Conservation (phyloP, 331 rosid genomes). For the Prunus yedoensis region DNA sequence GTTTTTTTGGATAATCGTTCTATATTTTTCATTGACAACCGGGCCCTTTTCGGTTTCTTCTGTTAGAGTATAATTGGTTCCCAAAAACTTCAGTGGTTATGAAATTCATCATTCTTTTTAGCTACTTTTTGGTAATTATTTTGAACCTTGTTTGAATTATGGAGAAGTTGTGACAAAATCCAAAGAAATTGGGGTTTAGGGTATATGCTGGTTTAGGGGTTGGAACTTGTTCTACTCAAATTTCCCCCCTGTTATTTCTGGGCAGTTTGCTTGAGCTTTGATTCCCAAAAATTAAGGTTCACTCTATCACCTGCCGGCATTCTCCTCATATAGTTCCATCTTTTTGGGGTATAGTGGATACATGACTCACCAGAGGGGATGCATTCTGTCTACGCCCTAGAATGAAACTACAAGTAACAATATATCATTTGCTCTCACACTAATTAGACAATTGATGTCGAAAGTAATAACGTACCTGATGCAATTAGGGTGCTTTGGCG, state of each 20-base stretch:
- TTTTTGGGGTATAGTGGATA: not conserved
- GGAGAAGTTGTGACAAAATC: not conserved
- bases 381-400: not conserved
- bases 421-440: not conserved
- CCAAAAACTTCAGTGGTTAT: not conserved
- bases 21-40: not conserved
- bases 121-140: not conserved
- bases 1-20: not conserved
- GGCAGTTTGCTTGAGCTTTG: not conserved
- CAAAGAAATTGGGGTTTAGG: not conserved
- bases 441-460: not conserved
- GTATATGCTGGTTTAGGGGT: not conserved
- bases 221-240: not conserved
- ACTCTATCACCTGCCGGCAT: not conserved
- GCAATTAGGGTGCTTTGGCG: not conserved
- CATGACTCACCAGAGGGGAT: not conserved
- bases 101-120: not conserved
- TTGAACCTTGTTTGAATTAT: not conserved
- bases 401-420: not conserved
- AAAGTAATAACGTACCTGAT: not conserved
- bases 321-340: not conserved
- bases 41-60: no score
- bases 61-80: not conserved
- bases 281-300: conserved; percentile 7
- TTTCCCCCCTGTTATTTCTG: not conserved